These are phyloP conservation scores for Cutaneotrichosporon curvatum DNA, from an alignment of 1,284 basidiomycete species.

Conservation along the genomic window DNA sequence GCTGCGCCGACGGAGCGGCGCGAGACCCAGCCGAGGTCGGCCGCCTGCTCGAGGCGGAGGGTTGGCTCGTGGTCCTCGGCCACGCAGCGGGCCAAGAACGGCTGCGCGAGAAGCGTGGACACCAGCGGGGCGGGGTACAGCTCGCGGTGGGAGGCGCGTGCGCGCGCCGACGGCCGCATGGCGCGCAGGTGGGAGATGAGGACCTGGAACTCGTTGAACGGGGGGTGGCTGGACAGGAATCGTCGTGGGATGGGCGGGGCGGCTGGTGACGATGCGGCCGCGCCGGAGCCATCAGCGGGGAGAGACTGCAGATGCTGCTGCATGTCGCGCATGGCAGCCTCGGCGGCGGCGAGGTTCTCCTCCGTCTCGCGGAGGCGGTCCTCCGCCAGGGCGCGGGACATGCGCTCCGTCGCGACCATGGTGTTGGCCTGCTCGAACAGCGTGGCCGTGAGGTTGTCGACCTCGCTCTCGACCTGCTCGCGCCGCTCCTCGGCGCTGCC, in stretches of 20 bases:
- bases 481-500: slow-evolving; percentile 83
- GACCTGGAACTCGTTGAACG: slow-evolving; percentile 76
- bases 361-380: slow-evolving; percentile 75
- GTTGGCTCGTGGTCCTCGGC: slow-evolving; percentile 92
- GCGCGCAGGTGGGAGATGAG: slow-evolving; percentile 76
- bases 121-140: slow-evolving; percentile 55
- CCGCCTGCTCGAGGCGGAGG: slow-evolving; percentile 84
- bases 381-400: slow-evolving; percentile 67
- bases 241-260: slow-evolving; percentile 23
- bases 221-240: slow-evolving; percentile 62
- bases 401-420: slow-evolving; percentile 88
- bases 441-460: slow-evolving; percentile 86
- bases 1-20: slow-evolving; percentile 78
- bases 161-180: slow-evolving; percentile 51
- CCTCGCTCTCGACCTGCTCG: slow-evolving; percentile 69
- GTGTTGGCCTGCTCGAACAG: slow-evolving; percentile 81
- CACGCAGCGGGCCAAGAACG: slow-evolving; percentile 74
- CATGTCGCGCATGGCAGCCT: slow-evolving; percentile 76
- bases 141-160: slow-evolving; percentile 10
- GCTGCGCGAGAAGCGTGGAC: slow-evolving; percentile 64
- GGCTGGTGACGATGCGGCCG: not conserved
- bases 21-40: slow-evolving; percentile 87
- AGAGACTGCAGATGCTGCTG: slow-evolving; percentile 71
- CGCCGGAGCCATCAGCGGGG: not conserved
- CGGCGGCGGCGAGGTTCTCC: slow-evolving; percentile 69